Evolutionary conservation across 2,329 filamentous ascomycete genomes (phyloP).

Genomic region (Stromatinia cepivora): DNA sequence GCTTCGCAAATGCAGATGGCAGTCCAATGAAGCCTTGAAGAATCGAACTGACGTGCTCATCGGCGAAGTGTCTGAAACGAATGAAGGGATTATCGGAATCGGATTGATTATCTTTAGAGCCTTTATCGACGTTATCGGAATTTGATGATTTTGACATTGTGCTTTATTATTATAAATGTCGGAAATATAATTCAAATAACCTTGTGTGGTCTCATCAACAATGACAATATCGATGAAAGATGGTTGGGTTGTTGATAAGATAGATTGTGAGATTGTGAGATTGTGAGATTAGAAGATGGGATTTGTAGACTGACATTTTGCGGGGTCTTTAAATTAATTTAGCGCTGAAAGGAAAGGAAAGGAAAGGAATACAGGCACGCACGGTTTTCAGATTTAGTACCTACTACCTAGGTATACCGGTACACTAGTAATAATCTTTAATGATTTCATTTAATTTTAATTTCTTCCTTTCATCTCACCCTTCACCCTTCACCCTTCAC

Average conservation of each 20-base stretch:
- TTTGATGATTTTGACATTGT: slow-evolving; percentile 30
- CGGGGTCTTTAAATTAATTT: slow-evolving; percentile 3
- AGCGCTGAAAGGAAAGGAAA: background rate
- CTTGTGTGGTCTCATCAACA: background rate
- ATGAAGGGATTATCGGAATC: slow-evolving; percentile 38
- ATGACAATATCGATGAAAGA: too few relatives aligned
- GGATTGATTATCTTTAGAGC: background rate
- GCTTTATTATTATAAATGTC: background rate
- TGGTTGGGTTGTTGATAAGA: background rate
- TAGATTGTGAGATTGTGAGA: background rate
- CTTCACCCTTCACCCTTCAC: slow-evolving; percentile 12
- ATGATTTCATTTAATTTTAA: too few relatives aligned
- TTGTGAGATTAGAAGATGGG: background rate
- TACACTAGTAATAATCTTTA: too few relatives aligned
- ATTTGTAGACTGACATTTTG: background rate
- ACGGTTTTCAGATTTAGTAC: background rate
- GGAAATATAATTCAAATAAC: background rate
- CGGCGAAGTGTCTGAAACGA: slow-evolving; percentile 38
- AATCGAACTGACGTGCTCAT: slow-evolving; percentile 38
- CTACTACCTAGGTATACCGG: too few relatives aligned
- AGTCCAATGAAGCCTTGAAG: slow-evolving; percentile 41
- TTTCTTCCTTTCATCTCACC: too few relatives aligned
- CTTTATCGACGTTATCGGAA: slow-evolving; percentile 25
- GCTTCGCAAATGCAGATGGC: slow-evolving; percentile 38
- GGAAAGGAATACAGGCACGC: background rate